These are phyloP conservation scores for Ceratocystis lukuohia DNA, from an alignment of 2,329 filamentous ascomycete genomes.

Conservation along the genomic window DNA sequence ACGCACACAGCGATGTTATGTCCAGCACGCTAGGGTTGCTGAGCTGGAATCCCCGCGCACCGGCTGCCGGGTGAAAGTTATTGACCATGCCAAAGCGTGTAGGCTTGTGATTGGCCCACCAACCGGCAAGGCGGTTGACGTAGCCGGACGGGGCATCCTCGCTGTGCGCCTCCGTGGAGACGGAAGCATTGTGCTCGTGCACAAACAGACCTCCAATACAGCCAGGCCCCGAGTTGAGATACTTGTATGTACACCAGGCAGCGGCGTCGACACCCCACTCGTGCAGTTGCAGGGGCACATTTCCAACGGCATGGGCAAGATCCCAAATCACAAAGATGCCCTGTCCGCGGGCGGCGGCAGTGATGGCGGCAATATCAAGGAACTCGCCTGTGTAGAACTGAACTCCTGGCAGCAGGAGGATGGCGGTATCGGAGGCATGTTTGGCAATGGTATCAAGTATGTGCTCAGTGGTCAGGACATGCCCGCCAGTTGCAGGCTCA, in stretches of 20 bases:
- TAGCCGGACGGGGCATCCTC: slow-evolving; percentile 32
- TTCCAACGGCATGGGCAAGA: slow-evolving; percentile 73
- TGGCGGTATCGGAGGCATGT: slow-evolving; percentile 57
- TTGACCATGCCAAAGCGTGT: slow-evolving; percentile 76
- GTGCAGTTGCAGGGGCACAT: slow-evolving; percentile 65
- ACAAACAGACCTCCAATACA: slow-evolving; percentile 70
- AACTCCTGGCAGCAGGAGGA: slow-evolving; percentile 72
- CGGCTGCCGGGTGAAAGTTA: slow-evolving; percentile 59
- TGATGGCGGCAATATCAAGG: slow-evolving; percentile 72
- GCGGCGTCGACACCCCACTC: slow-evolving; percentile 89
- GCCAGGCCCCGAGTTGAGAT: slow-evolving; percentile 75
- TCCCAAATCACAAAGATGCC: slow-evolving; percentile 76
- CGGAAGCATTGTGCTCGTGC: slow-evolving; percentile 56
- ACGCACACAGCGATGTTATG: slow-evolving; percentile 54
- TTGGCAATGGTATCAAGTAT: slow-evolving; percentile 62
- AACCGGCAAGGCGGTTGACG: slow-evolving; percentile 58
- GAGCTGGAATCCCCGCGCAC: slow-evolving; percentile 72
- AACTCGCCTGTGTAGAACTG: slow-evolving; percentile 88
- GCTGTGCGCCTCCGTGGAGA: slow-evolving; percentile 28
- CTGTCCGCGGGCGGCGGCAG: slow-evolving; percentile 55
- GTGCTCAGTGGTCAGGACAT: slow-evolving; percentile 55
- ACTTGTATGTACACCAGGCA: slow-evolving; percentile 90
- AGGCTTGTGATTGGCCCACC: slow-evolving; percentile 73
- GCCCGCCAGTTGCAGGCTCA: slow-evolving; percentile 39
- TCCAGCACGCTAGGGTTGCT: slow-evolving; percentile 65